Evolutionary conservation across 768 basidiomycete species (phyloP).

Genomic region (Lepiota brunneoincarnata): DNA sequence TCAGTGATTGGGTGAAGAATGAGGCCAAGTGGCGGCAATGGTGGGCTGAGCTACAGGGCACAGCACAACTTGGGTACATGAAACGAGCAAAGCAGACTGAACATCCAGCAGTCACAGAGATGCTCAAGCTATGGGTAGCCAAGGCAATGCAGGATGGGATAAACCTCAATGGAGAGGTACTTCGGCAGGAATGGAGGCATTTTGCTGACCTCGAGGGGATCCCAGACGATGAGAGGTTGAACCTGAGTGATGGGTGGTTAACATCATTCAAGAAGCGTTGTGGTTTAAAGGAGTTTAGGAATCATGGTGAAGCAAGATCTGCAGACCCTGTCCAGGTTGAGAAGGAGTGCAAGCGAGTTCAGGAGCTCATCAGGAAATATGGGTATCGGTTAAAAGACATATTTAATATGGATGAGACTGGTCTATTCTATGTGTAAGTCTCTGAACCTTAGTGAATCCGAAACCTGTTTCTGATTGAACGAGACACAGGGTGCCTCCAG

Average conservation of each 20-base stretch:
- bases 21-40: constrained; percentile 21
- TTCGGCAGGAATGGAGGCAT: constrained; percentile 28
- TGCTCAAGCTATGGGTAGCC: constrained; percentile 34
- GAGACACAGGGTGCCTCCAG: too few relatives aligned
- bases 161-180: constrained; percentile 31
- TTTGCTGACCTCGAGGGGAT: constrained; percentile 32
- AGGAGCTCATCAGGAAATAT: constrained; percentile 23
- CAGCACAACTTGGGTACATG: constrained; percentile 4
- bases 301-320: constrained; percentile 34
- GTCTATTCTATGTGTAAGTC: constrained; percentile 31
- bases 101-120: constrained; percentile 30
- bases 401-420: too few relatives aligned
- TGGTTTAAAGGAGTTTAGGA: constrained; percentile 23
- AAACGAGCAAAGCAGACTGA: constrained; percentile 26
- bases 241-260: constrained; percentile 34
- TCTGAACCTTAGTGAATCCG: not conserved
- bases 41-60: constrained; percentile 15
- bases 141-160: constrained; percentile 30
- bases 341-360: constrained; percentile 21
- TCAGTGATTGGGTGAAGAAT: constrained; percentile 32
- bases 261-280: constrained; percentile 20
- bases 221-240: constrained; percentile 28
- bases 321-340: constrained; percentile 19
- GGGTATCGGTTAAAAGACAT: constrained; percentile 26
- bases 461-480: constrained; percentile 15